Conservation (phyloP, 225 moss, liverwort and hornwort genomes). For the Pleurozium schreberi region DNA sequence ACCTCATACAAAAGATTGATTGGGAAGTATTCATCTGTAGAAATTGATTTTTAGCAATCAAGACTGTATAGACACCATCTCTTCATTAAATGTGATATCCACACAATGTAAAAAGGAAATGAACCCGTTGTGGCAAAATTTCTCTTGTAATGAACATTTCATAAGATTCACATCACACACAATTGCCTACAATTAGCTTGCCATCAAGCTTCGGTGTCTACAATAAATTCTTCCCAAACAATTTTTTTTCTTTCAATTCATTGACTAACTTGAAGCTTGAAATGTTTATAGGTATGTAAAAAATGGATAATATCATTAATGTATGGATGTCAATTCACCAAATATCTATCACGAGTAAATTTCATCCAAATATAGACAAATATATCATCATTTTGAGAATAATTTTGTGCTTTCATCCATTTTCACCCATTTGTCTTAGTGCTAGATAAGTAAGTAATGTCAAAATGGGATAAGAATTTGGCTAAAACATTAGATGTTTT, state of each 20-base stretch:
- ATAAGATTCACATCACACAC: not conserved
- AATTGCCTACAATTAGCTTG: not conserved
- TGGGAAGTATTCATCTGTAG: rapidly evolving
- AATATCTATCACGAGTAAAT: too few relatives aligned
- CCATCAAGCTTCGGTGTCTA: not conserved
- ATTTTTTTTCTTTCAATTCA: not conserved
- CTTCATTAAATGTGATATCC: not conserved
- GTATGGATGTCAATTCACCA: too few relatives aligned
- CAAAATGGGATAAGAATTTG: not conserved
- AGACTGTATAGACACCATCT: not conserved
- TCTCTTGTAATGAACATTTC: not conserved
- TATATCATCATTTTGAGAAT: not conserved
- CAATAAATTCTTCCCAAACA: not conserved
- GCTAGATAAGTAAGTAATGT: rapidly evolving
- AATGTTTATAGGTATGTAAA: not conserved
- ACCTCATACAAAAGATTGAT: too few relatives aligned
- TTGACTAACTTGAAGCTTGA: not conserved
- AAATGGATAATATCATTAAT: too few relatives aligned
- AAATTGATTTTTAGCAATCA: not conserved
- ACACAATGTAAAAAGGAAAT: not conserved
- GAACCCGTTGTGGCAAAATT: not conserved
- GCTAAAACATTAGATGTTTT: too few relatives aligned
- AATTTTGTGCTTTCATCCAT: too few relatives aligned
- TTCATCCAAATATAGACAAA: not conserved
- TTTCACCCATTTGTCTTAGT: too few relatives aligned